These are phyloP conservation scores for Schizophyllum amplum DNA, from an alignment of 1,284 basidiomycete genomes.

Conservation along the genomic window DNA sequence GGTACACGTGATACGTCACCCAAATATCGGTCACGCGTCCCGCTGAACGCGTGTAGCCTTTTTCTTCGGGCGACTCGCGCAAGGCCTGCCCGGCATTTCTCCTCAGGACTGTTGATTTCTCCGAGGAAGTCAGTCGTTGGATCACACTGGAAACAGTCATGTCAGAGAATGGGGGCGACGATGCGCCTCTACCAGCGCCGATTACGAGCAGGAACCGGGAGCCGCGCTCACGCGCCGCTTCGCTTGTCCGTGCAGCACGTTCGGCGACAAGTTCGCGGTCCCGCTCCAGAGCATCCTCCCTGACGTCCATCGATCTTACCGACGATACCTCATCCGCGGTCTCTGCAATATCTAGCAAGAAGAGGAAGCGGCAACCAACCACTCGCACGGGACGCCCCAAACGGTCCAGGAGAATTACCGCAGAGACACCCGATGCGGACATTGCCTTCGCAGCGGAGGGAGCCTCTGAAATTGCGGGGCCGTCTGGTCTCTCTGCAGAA, in stretches of 20 bases:
- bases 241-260: not conserved
- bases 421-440: not conserved
- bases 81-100: too few relatives aligned
- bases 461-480: not conserved
- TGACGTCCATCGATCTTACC: not conserved
- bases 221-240: not conserved
- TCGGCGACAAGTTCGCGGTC: not conserved
- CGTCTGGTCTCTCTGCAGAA: not conserved
- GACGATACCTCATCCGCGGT: not conserved
- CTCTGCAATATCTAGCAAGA: not conserved
- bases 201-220: not conserved
- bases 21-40: too few relatives aligned
- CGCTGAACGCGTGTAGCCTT: too few relatives aligned
- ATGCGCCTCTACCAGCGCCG: not conserved
- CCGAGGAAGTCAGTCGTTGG: too few relatives aligned
- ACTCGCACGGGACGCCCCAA: not conserved
- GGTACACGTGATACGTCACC: too few relatives aligned
- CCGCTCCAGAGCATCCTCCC: not conserved
- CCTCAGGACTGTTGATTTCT: too few relatives aligned
- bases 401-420: not conserved
- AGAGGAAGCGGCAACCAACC: not conserved
- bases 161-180: not conserved
- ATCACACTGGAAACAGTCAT: too few relatives aligned
- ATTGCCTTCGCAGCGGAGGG: not conserved
- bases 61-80: too few relatives aligned